These are phyloP conservation scores for Fomitiporia mediterranea DNA, from an alignment of 1,284 basidiomycete species.

Conservation along the genomic window DNA sequence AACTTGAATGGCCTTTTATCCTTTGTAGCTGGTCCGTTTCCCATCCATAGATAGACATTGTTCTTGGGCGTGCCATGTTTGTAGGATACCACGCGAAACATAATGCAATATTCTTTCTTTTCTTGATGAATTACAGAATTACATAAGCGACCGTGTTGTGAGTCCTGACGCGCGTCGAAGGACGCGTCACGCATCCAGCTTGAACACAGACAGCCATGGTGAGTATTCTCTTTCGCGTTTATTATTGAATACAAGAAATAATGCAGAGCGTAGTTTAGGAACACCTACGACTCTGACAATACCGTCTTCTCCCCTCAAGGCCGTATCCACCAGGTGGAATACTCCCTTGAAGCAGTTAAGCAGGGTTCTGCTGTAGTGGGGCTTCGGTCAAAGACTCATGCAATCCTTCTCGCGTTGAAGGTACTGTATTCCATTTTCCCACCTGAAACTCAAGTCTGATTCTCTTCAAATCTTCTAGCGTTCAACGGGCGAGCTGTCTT, in stretches of 20 bases:
- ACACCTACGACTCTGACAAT: constrained; percentile 95
- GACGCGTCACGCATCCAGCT: constrained; percentile 18
- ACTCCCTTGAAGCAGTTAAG: constrained; percentile 99
- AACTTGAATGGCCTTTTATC: neutral
- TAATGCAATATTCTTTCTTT: neutral
- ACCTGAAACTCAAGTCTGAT: constrained; percentile 5
- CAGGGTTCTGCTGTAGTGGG: constrained; percentile 98
- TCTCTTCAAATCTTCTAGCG: constrained; percentile 49
- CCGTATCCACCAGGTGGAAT: constrained; percentile 93
- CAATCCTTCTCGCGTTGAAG: constrained; percentile 91
- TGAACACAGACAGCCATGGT: constrained; percentile 2
- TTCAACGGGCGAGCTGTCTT: constrained; percentile 97
- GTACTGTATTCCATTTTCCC: constrained; percentile 41
- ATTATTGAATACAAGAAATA: neutral
- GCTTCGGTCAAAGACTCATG: constrained; percentile 91
- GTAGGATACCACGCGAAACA: too few relatives aligned
- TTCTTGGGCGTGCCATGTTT: too few relatives aligned
- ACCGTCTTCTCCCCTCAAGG: constrained; percentile 94
- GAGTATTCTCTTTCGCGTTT: constrained; percentile 3
- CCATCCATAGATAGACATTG: neutral
- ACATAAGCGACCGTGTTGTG: constrained; percentile 3
- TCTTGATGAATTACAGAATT: neutral
- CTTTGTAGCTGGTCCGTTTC: neutral
- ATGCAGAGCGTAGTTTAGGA: constrained; percentile 64
- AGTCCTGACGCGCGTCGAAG: constrained; percentile 10